Conservation (phyloP, 192 early-diverging fungal genomes). For the Umbelopsis sp. region DNA sequence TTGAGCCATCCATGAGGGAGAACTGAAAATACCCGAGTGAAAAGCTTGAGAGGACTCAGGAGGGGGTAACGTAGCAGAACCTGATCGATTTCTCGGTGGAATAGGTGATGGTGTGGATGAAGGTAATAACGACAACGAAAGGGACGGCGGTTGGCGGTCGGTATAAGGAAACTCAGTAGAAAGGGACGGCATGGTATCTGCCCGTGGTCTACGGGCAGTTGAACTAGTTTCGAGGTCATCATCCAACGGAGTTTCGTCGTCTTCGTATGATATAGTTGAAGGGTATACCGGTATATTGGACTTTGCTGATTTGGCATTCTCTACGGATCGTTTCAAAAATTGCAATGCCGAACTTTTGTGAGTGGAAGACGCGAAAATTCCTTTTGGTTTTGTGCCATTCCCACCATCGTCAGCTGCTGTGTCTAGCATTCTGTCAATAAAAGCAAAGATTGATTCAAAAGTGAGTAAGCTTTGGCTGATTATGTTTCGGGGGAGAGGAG, state of each 20-base stretch:
- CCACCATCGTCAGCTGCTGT: constrained; percentile 7
- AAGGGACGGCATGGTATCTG: constrained; percentile 31
- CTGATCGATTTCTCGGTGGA: constrained; percentile 21
- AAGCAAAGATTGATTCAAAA: not conserved
- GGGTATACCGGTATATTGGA: constrained; percentile 13
- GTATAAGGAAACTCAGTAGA: constrained; percentile 27
- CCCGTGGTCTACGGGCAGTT: constrained; percentile 23
- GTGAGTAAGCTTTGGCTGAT: no score
- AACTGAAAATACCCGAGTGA: constrained; percentile 13
- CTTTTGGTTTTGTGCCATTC: not conserved
- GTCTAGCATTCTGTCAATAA: constrained; percentile 14
- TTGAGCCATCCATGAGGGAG: not conserved
- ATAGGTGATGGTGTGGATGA: not conserved
- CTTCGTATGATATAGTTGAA: not conserved
- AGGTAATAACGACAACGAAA: not conserved
- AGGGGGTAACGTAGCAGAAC: constrained; percentile 12
- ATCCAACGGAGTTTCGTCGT: not conserved
- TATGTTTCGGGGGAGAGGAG: no score
- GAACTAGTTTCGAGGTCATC: not conserved
- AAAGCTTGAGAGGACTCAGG: not conserved
- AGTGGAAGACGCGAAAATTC: not conserved
- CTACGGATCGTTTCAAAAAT: constrained; percentile 3
- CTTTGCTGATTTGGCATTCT: constrained; percentile 10
- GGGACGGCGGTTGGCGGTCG: not conserved
- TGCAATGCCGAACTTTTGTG: constrained; percentile 12